Conservation (phyloP, 23 red algal species). For the Gracilaria caudata region DNA sequence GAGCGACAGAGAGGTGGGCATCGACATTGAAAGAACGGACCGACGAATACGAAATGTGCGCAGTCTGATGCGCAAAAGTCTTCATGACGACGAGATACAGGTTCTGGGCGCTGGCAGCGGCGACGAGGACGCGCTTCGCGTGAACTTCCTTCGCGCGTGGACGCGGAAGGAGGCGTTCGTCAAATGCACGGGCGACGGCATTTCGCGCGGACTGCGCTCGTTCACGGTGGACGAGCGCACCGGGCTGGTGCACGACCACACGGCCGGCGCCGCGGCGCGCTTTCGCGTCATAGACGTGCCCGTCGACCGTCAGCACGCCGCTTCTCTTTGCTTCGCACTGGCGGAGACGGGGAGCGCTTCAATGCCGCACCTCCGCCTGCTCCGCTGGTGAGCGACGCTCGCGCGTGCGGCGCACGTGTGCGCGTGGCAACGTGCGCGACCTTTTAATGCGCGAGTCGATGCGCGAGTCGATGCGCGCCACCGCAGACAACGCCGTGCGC, state of each 20-base stretch:
- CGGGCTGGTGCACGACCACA: conserved; percentile 13
- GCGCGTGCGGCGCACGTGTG: not conserved
- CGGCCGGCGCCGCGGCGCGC: conserved; percentile 3
- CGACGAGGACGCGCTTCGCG: not conserved
- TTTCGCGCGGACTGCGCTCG: conserved; percentile 47
- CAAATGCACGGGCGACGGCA: conserved; percentile 65
- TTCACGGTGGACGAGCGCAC: conserved; percentile 53
- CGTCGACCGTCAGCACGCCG: not conserved
- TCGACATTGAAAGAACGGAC: conserved; percentile 37
- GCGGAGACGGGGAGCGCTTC: not conserved
- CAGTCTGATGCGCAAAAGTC: not conserved
- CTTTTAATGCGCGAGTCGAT: not conserved
- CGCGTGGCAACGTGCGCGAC: too few species aligned
- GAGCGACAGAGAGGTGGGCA: not conserved
- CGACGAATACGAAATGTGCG: not conserved
- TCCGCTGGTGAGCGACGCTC: not conserved
- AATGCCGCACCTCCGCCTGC: not conserved
- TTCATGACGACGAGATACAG: not conserved
- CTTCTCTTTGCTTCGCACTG: conserved; percentile 8
- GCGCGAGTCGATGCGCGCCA: too few species aligned
- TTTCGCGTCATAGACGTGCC: not conserved
- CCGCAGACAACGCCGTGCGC: too few species aligned
- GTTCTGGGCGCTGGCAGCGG: not conserved
- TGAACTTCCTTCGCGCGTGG: conserved; percentile 34
- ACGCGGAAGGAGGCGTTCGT: conserved; percentile 76